These are phyloP conservation scores for Epicoccum nigrum DNA, from an alignment of 2,329 filamentous ascomycete species.

Conservation along the genomic window DNA sequence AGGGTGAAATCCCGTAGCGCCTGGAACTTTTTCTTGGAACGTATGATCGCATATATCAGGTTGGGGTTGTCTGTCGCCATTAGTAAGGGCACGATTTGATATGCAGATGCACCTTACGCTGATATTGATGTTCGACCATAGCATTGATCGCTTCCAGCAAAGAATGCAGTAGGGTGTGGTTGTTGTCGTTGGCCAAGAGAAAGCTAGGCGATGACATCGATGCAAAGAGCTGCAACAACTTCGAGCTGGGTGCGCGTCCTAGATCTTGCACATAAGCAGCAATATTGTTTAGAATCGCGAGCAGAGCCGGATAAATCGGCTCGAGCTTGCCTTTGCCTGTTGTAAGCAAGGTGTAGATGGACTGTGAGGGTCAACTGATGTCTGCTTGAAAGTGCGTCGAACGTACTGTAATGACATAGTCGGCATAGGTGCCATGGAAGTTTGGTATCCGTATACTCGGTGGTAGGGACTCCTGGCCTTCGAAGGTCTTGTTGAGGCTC, in stretches of 20 bases:
- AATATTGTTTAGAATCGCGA: conserved; percentile 93
- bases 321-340: conserved; percentile 88
- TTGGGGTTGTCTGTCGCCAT: conserved; percentile 71
- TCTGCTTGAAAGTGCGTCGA: too few relatives aligned
- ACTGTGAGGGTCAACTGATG: conserved; percentile 58
- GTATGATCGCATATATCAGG: conserved; percentile 78
- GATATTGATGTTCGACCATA: conserved; percentile 87
- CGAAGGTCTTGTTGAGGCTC: conserved; percentile 59
- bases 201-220: conserved; percentile 96
- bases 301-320: conserved; percentile 86
- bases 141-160: conserved; percentile 88
- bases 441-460: conserved; percentile 78
- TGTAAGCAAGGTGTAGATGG: conserved; percentile 89
- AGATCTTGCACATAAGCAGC: conserved; percentile 82
- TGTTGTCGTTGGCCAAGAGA: conserved; percentile 87
- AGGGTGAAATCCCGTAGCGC: conserved; percentile 85
- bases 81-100: not conserved
- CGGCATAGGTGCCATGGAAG: conserved; percentile 89
- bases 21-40: conserved; percentile 82
- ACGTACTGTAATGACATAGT: conserved; percentile 86
- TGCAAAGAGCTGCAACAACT: conserved; percentile 83
- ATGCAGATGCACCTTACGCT: conserved; percentile 59
- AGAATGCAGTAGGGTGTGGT: conserved; percentile 80
- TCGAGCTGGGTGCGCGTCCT: conserved; percentile 75
- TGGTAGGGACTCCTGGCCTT: conserved; percentile 86